Conservation (phyloP, 1,284 basidiomycete genomes). For the Abortiporus biennis region DNA sequence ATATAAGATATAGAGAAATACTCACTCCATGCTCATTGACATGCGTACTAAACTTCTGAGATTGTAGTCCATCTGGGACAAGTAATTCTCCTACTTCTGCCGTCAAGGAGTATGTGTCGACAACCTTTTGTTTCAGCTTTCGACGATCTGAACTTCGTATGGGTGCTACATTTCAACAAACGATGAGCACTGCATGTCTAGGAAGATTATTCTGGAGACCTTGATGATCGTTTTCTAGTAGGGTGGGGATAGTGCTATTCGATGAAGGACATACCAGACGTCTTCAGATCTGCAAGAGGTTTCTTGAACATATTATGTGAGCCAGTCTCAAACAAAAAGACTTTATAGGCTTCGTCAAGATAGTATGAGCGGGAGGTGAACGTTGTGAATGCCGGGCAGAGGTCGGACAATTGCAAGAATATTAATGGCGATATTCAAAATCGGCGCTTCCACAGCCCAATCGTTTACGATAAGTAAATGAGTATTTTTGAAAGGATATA, state of each 20-base stretch:
- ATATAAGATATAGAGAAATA: conserved; percentile 12
- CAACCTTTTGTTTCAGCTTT: conserved; percentile 57
- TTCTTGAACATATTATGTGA: conserved; percentile 66
- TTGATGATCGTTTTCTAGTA: not conserved
- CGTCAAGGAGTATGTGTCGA: conserved; percentile 39
- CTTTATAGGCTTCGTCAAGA: not conserved
- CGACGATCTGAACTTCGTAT: conserved; percentile 64
- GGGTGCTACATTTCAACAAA: too few relatives aligned
- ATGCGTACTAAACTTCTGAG: conserved; percentile 61
- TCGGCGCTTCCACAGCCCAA: too few relatives aligned
- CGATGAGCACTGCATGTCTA: too few relatives aligned
- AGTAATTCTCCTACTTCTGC: conserved; percentile 53
- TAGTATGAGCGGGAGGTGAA: not conserved
- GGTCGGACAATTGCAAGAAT: too few relatives aligned
- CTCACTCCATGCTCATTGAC: conserved; percentile 58
- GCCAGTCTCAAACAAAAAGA: not conserved
- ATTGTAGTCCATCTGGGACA: conserved; percentile 65
- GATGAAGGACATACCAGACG: conserved; percentile 43
- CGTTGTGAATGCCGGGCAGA: not conserved
- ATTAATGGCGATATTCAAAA: too few relatives aligned
- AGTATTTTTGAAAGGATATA: too few relatives aligned
- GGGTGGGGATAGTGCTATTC: not conserved
- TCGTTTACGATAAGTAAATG: too few relatives aligned
- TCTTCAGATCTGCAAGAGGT: conserved; percentile 58
- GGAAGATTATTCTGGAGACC: too few relatives aligned